Evolutionary conservation across 2,329 filamentous ascomycete species (phyloP).

Genomic region (Ascocoryne sarcoides): DNA sequence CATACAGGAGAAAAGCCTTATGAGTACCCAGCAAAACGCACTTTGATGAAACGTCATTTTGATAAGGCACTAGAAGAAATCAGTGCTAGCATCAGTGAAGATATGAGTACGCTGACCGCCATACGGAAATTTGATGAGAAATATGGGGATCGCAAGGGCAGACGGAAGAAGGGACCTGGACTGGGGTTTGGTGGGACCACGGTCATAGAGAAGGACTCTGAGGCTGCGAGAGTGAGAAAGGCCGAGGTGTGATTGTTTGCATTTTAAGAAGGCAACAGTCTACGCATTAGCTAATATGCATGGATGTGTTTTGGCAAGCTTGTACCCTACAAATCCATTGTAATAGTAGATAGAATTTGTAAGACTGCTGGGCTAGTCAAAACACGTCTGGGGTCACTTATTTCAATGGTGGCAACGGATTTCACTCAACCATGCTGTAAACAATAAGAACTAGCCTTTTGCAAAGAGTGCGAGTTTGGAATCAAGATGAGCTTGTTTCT

Average conservation of each 20-base stretch:
- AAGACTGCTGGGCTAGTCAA: no score
- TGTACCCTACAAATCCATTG: no score
- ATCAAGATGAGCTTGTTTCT: no score
- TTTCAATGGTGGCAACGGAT: no score
- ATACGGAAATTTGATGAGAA: constrained; percentile 95
- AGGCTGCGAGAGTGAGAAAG: constrained; percentile 27
- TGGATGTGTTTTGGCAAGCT: no score
- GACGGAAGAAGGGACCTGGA: constrained; percentile 46
- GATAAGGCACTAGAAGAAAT: constrained; percentile 81
- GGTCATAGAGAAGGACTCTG: constrained; percentile 23
- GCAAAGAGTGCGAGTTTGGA: no score
- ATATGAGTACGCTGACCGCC: constrained; percentile 77
- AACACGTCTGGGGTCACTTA: no score
- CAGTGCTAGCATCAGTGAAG: constrained; percentile 83
- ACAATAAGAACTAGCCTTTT: no score
- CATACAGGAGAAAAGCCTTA: constrained; percentile 33
- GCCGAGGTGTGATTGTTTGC: constrained; percentile 12
- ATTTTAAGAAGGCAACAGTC: no score
- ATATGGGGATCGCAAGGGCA: constrained; percentile 72
- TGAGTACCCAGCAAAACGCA: constrained; percentile 59
- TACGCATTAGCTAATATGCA: no score
- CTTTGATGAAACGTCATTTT: constrained; percentile 64
- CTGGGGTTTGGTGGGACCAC: constrained; percentile 48
- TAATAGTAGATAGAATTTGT: no score
- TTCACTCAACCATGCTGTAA: no score